Conservation (phyloP, 768 basidiomycete species). For the Lentinula sp. region DNA sequence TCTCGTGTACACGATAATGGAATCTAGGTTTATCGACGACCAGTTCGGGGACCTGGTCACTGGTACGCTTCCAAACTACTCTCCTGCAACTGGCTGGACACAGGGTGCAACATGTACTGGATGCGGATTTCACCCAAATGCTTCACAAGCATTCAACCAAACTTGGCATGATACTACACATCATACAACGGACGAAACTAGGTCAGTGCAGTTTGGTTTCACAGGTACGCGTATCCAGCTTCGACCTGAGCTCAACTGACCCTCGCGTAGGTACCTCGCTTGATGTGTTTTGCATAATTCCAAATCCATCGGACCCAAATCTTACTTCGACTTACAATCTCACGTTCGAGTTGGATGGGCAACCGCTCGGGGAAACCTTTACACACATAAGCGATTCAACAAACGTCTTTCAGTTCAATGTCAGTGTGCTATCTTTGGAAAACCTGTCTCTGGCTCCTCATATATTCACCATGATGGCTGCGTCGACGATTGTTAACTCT, state of each 20-base stretch:
- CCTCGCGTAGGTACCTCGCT: background rate
- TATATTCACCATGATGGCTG: background rate
- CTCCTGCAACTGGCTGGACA: background rate
- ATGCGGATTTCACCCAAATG: slow-evolving; percentile 2
- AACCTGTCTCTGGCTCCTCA: background rate
- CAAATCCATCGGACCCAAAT: slow-evolving; percentile 4
- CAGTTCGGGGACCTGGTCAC: background rate
- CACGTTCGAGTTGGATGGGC: background rate
- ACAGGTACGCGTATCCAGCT: background rate
- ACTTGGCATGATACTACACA: slow-evolving; percentile 6
- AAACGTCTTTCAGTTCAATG: background rate
- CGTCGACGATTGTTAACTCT: background rate
- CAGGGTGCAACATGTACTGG: background rate
- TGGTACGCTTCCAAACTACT: background rate
- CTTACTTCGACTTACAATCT: slow-evolving; percentile 6
- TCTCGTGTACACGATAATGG: background rate
- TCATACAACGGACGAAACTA: background rate
- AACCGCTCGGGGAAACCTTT: background rate
- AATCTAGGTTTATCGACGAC: background rate
- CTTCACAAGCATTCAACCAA: background rate
- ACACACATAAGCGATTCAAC: background rate
- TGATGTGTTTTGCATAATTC: slow-evolving; percentile 6
- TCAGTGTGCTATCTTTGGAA: background rate
- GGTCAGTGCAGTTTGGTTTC: background rate
- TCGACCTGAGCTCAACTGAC: background rate